phyloP scores from a whole-genome alignment of 2,329 filamentous ascomycete species.

The Rhinocladiella similis region DNA sequence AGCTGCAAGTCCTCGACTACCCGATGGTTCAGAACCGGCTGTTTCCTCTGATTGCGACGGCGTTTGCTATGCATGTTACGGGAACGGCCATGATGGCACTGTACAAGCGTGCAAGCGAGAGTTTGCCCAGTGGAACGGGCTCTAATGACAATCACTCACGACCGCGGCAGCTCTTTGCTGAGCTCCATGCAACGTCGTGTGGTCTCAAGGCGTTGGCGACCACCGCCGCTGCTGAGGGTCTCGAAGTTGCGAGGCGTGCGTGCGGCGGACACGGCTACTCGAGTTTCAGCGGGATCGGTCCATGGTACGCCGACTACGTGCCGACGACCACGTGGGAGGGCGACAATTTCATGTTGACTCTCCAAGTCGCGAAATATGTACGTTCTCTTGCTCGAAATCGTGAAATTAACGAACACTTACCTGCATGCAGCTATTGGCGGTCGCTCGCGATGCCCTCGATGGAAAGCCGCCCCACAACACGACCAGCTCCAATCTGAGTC shows the following conservation, averaged over 20 bases:
- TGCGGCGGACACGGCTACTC: conserved; percentile 77
- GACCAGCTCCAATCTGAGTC: no score
- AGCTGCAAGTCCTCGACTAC: conserved; percentile 76
- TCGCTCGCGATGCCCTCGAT: conserved; percentile 21
- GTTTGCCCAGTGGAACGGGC: conserved; percentile 62
- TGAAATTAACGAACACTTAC: conserved; percentile 45
- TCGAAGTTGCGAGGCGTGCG: conserved; percentile 71
- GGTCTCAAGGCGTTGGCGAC: conserved; percentile 73
- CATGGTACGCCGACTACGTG: conserved; percentile 74
- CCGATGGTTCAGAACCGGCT: conserved; percentile 76
- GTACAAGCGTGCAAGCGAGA: conserved; percentile 43
- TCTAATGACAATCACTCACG: conserved; percentile 54
- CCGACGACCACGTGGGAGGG: conserved; percentile 72
- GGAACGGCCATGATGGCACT: conserved; percentile 72
- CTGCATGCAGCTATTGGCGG: conserved; percentile 38
- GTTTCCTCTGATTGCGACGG: conserved; percentile 68
- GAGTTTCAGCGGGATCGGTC: conserved; percentile 70
- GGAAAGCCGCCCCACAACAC: conserved; percentile 38
- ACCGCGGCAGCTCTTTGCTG: conserved; percentile 60
- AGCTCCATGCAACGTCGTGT: conserved; percentile 74
- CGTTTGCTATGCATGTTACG: conserved; percentile 74
- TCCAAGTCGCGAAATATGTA: conserved; percentile 73
- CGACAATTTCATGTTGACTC: conserved; percentile 79
- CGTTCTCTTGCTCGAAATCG: conserved; percentile 75
- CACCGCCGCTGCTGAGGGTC: conserved; percentile 69